Base-by-base conservation (phyloP, 352 stramenopile species). In the Phytophthora foliorum region DNA sequence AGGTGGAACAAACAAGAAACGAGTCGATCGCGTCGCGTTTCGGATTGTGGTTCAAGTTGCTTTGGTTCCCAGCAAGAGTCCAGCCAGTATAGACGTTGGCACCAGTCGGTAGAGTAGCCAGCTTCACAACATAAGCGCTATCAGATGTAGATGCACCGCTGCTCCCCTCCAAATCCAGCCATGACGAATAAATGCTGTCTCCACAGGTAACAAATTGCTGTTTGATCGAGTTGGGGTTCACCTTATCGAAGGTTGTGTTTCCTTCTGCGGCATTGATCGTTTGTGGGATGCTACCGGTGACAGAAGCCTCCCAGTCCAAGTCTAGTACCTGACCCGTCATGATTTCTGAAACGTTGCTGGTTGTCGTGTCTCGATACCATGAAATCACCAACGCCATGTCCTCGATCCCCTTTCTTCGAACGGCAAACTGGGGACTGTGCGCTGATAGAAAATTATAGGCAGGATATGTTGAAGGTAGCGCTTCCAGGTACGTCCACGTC, bases 31-130 rank as follows among this genome's bases (percentile, higher is more conserved):
- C 67, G 25, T 93, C 84, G 9, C 74, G 81, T 1, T 42, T 63
- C 3, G 72, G 21, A 46, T 93, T 91, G 49, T 94, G 86, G 27
- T 94, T 94, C 4, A 81, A 42, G 10, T 53, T 72, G 19, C 32
- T 54, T 24, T 65, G 21, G 8, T 59, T 68, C 11, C 16, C 46
- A 14, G 62, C 52, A n/a, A 38, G 46, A 13, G 19, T 56, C 79
- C 79, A 87, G 0, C 59, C 72, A 8, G 52, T 75, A 41, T 78
- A 77, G 3, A 75, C 32, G 17, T 79, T 27, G 1, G 39, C 45
- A 13, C 14, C 68, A 2, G 57, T 32, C 1, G 54, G 21, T 8
- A 87, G 36, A 7, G 39, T 36, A 5, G 67, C 79, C 6, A 85
- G 25, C 9, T 76, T 82, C 0, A 77, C 27, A 11, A 69, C 51